Evolutionary conservation across 176 grass and related monocot genomes (phyloP), one percentile per base, ranked within the genome.

Genomic region (Metroxylon sagu): DNA sequence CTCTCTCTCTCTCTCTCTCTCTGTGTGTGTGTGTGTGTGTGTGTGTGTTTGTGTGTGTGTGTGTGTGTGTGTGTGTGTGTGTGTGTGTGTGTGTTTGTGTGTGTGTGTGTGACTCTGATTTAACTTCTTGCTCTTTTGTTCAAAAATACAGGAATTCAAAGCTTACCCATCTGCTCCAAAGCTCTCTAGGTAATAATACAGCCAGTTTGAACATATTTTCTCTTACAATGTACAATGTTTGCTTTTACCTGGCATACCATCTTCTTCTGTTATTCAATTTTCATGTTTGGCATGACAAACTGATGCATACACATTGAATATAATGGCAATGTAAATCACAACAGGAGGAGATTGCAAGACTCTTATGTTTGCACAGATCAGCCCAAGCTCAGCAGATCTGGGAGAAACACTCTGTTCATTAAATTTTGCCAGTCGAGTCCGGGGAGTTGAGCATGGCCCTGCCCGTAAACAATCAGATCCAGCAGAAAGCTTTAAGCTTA

Each of bases 261-360:
- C 35, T 14, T 43, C 35, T 43, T 43, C 35, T 43, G 35, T 43
- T 14, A 43, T 43, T 43, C 35, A 43, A 12, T 14, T 43, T 12
- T 43, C 35, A 43, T 43, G 31, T 12, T 43, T 43, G 35, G 10
- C 10, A 43, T 43, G 35, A 43, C 10, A 43, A 43, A 14, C 2
- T 43, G 14, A 43, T 43, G 35, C 35, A 43, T 12, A 43, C 35
- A 43, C 35, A 43, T 43, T 2, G 8, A 43, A 43, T 35, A 35
- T 35, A 35, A 35, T 35, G 31, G 1, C 31, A 7, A 35, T 35
- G 31, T 64, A 30, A 62, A 65, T 48, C 79, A 69, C 56, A 63
- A 77, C 64, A 97, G 93, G 93, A 16, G 88, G 93, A 59, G 93
- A 98, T 83, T 92, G 93, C 84, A 98, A 98, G 60, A 89, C 93